These are phyloP conservation scores for Blastosporella zonata DNA, from an alignment of 1,284 basidiomycete species.

Conservation along the genomic window DNA sequence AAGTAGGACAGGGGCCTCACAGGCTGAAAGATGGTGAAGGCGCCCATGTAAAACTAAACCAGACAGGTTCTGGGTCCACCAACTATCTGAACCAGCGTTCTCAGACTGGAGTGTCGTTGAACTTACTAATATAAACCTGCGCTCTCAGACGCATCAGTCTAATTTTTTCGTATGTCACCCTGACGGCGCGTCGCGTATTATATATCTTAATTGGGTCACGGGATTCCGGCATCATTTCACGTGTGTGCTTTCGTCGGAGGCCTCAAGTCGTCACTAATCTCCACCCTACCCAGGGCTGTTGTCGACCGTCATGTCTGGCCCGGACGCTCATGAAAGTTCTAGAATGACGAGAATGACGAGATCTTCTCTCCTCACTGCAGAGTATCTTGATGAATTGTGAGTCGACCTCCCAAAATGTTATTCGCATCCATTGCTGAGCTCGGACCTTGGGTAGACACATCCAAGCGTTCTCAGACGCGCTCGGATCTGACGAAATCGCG, in stretches of 20 bases:
- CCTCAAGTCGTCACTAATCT: not conserved
- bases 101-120: no score
- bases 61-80: no score
- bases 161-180: no score
- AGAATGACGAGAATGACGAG: constrained; percentile 10
- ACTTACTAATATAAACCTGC: no score
- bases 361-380: constrained; percentile 31
- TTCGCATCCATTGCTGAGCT: constrained; percentile 3
- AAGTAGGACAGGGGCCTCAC: no score
- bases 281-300: not conserved
- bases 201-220: no score
- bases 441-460: constrained; percentile 54
- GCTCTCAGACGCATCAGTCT: no score
- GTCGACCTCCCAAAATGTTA: constrained; percentile 28
- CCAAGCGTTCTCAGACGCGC: constrained; percentile 64
- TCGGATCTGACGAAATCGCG: constrained; percentile 56
- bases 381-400: constrained; percentile 75
- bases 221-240: no score
- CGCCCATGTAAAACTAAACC: no score
- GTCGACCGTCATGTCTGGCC: constrained; percentile 5
- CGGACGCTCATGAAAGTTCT: constrained; percentile 1
- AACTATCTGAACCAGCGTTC: no score
- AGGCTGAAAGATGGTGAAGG: no score
- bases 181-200: no score
- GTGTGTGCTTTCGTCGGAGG: not conserved